Evolutionary conservation across 2,329 filamentous ascomycete species (phyloP).

Genomic region (Colletotrichum incanum): DNA sequence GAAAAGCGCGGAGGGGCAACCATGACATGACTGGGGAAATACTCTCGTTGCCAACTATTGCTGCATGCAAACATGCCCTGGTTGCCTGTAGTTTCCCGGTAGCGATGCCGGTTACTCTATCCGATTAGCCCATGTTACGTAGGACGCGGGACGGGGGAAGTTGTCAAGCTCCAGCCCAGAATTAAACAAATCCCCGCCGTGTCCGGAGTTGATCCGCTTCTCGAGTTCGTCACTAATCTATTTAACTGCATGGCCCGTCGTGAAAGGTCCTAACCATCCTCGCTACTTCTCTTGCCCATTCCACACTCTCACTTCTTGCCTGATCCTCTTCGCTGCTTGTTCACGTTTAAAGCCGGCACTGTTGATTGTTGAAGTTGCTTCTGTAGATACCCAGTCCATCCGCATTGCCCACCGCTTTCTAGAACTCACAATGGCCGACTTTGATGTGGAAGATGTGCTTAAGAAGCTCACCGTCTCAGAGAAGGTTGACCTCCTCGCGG

Average conservation of each 20-base stretch:
- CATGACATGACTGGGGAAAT: neutral
- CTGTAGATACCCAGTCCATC: conserved; percentile 11
- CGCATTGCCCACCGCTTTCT: neutral
- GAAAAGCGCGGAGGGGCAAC: neutral
- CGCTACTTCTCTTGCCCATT: neutral
- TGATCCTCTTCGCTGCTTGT: conserved; percentile 10
- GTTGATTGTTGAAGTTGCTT: conserved; percentile 3
- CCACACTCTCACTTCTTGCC: conserved; percentile 3
- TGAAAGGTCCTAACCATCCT: neutral
- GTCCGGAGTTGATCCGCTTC: conserved; percentile 32
- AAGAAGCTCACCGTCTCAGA: conserved; percentile 68
- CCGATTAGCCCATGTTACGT: conserved; percentile 3
- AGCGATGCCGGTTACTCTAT: neutral
- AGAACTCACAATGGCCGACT: conserved; percentile 54
- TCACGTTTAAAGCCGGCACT: conserved; percentile 1
- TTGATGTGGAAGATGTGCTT: conserved; percentile 69
- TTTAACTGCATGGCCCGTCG: conserved; percentile 30
- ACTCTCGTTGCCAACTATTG: conserved; percentile 6
- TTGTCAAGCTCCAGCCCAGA: neutral
- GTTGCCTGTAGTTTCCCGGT: conserved; percentile 13
- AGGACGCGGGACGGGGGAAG: neutral
- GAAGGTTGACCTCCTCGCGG: conserved; percentile 69
- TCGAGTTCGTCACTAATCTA: conserved; percentile 23
- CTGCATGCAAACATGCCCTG: conserved; percentile 22
- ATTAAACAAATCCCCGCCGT: conserved; percentile 8